Evolutionary conservation across 2,329 filamentous ascomycete genomes (phyloP), one percentile per base, ranked within the genome.

Genomic region (Diplodia intermedia): DNA sequence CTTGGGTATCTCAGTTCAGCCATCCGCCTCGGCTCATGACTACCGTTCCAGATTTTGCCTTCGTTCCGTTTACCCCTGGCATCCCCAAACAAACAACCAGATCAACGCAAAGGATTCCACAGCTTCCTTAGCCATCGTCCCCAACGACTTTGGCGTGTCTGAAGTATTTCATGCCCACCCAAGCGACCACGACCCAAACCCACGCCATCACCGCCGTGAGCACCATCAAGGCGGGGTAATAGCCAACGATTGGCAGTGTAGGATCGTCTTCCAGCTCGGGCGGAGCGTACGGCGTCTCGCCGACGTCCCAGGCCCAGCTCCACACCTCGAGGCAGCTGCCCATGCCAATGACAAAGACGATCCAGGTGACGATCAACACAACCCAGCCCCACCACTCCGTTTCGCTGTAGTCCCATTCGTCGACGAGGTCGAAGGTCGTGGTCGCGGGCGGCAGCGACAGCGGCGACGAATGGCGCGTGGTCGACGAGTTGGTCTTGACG

Each of bases 81-180:
- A 9, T 23, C 47, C 26, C 14, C 23, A 14, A 36, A 20, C n/a
- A 9, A 4, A 14, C 12, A 61, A 7, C n/a, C 20, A 8, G 6
- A 40, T 6, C 14, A 31, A 7, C n/a, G 7, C 40, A 31, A 23
- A 12, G 6, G 38, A 23, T 23, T 23, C 23, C 23, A 23, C 23
- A 23, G 23, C 23, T 26, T 14, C 8, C 15, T 67, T 26, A 67
- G 14, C 66, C 49, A 29, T 88, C 86, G 47, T 88, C 86, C 23
- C 84, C 85, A 55, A 85, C 92, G 76, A 98, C 96, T 82, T 97
- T 97, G 40, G 95, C 94, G 83, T 99, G 95, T 73, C 94, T 89
- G 77, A 99, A 99, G 79, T 98, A 98, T 79, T 99, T 99, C 94
- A 99, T 98, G 29, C 95, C 95, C 60, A 98, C 90, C 95, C 95